Percentiles rank a stretch among this genome's conserved stretches.
Evolutionary conservation across 495 filamentous ascomycete genomes (phyloP).

Genomic region (Sphaerosporella brunnea): DNA sequence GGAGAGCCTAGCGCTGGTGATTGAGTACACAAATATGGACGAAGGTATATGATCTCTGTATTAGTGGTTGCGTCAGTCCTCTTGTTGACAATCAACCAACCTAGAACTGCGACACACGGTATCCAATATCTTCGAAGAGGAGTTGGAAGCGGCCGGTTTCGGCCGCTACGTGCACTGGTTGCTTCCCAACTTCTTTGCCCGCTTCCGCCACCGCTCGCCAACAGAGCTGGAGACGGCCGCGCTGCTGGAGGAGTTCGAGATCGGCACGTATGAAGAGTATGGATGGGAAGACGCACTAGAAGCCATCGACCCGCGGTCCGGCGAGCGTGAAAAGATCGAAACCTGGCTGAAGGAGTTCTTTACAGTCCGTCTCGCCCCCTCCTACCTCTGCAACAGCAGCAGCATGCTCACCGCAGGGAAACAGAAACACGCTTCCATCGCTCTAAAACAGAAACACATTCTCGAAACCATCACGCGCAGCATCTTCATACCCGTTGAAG

Average conservation of each 20-base stretch:
- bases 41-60: conserved; percentile 29
- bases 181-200: conserved; percentile 33
- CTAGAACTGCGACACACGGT: conserved; percentile 37
- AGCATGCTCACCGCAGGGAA: not conserved
- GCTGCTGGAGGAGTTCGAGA: conserved; percentile 32
- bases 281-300: conserved; percentile 26
- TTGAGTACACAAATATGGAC: conserved; percentile 63
- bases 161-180: conserved; percentile 33
- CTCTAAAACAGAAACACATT: conserved; percentile 9
- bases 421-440: not conserved
- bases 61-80: too few relatives aligned
- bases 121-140: conserved; percentile 26
- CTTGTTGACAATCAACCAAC: too few relatives aligned
- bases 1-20: conserved; percentile 44
- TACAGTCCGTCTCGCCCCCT: not conserved
- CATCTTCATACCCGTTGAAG: conserved; percentile 59
- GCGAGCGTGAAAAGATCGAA: conserved; percentile 15
- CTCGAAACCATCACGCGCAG: conserved; percentile 24
- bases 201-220: conserved; percentile 34
- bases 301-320: conserved; percentile 25
- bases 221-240: conserved; percentile 43
- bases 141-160: conserved; percentile 30
- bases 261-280: conserved; percentile 20
- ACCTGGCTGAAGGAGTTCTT: conserved; percentile 21
- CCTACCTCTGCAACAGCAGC: not conserved